Percentiles rank a stretch among this genome's conserved stretches.
phyloP scores from a whole-genome alignment of 257 asterid species.

The Cruciata laevipes region DNA sequence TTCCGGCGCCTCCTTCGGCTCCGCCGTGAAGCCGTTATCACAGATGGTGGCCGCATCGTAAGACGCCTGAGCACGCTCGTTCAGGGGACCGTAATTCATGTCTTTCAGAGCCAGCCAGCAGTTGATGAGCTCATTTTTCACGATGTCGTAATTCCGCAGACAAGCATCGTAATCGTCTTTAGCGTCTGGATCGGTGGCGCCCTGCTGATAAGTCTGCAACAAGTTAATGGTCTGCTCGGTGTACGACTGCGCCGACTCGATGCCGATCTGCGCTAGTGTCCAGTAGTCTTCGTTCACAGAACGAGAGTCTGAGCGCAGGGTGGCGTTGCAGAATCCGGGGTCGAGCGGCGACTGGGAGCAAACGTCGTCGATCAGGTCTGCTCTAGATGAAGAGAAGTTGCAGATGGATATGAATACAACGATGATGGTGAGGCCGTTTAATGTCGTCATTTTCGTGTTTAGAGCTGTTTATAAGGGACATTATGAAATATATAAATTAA shows the following conservation, averaged over 20 bases:
- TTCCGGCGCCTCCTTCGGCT: not conserved
- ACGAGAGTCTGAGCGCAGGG: slow-evolving; percentile 22
- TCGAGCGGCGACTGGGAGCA: slow-evolving; percentile 15
- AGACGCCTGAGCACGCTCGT: not conserved
- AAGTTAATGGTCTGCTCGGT: slow-evolving; percentile 1
- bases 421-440: not conserved
- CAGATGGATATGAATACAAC: not conserved
- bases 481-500: too few species aligned
- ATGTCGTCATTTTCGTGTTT: too few species aligned
- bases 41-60: not conserved
- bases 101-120: not conserved
- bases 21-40: not conserved
- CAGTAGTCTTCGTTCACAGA: slow-evolving; percentile 11
- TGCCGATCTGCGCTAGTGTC: slow-evolving; percentile 8
- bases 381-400: not conserved
- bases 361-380: slow-evolving; percentile 21
- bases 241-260: not conserved
- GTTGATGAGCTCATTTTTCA: not conserved
- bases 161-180: slow-evolving; percentile 18
- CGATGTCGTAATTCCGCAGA: slow-evolving; percentile 16
- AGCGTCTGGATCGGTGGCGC: not conserved
- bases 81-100: not conserved
- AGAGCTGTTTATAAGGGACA: too few species aligned
- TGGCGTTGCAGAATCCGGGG: slow-evolving; percentile 11
- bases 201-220: not conserved